Percentiles rank a stretch among this genome's conserved stretches.
phyloP scores from a whole-genome alignment of 23 red algal genomes.

The Gracilaria gracilis region DNA sequence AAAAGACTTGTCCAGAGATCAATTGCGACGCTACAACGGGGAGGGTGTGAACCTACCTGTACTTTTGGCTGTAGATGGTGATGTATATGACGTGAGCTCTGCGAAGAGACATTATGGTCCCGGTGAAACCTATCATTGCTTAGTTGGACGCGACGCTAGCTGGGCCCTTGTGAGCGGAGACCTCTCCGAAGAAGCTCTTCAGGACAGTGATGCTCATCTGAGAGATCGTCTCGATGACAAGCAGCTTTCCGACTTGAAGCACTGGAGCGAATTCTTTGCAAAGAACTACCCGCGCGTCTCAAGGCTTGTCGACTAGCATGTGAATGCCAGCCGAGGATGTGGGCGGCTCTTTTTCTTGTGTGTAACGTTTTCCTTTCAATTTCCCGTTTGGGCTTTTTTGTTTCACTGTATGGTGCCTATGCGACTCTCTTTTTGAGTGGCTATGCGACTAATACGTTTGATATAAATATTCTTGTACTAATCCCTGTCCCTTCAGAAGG shows the following conservation, averaged over 20 bases:
- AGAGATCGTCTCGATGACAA: constrained; percentile 43
- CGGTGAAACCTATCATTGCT: constrained; percentile 89
- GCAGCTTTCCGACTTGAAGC: constrained; percentile 57
- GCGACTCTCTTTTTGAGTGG: no score
- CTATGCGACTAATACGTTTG: no score
- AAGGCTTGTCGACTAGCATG: constrained; percentile 36
- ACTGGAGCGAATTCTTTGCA: constrained; percentile 86
- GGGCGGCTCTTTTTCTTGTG: neutral
- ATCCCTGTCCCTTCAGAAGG: no score
- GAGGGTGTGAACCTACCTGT: constrained; percentile 44
- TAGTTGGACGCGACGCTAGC: constrained; percentile 88
- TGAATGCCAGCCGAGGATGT: neutral
- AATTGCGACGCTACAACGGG: constrained; percentile 71
- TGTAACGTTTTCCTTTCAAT: neutral
- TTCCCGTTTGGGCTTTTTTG: neutral
- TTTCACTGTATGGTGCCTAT: no score
- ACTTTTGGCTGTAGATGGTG: constrained; percentile 67
- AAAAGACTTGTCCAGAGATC: constrained; percentile 46
- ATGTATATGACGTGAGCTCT: constrained; percentile 87
- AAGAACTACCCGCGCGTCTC: constrained; percentile 81
- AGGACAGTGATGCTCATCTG: neutral
- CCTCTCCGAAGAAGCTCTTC: constrained; percentile 60
- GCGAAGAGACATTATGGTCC: constrained; percentile 83
- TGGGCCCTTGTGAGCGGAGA: constrained; percentile 79
- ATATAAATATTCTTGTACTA: no score